These are phyloP conservation scores for Boletus coccyginus DNA, from an alignment of 768 basidiomycete genomes.

Conservation along the genomic window DNA sequence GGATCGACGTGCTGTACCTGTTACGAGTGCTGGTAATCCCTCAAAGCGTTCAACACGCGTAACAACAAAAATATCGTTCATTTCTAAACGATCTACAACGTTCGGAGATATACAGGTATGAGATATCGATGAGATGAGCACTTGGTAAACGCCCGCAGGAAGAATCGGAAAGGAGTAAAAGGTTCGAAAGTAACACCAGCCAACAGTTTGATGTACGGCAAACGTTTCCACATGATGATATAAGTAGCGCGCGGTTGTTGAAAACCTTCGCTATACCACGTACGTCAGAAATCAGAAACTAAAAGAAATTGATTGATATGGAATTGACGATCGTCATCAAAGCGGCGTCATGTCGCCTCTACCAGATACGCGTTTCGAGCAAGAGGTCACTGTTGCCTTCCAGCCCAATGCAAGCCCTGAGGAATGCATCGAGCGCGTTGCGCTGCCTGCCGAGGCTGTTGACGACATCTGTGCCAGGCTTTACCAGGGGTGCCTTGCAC, in stretches of 20 bases:
- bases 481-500: slow-evolving; percentile 98
- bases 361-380: slow-evolving; percentile 88
- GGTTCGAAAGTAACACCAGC: background rate
- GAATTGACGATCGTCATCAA: background rate
- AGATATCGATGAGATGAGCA: background rate
- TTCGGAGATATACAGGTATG: background rate
- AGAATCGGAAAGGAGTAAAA: background rate
- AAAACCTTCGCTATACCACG: slow-evolving; percentile 9
- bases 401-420: slow-evolving; percentile 91
- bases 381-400: slow-evolving; percentile 83
- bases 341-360: slow-evolving; percentile 23
- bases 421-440: slow-evolving; percentile 88
- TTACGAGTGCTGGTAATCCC: no score
- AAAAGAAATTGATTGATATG: background rate
- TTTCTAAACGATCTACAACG: slow-evolving; percentile 1
- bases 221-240: background rate
- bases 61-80: slow-evolving; percentile 1
- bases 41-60: background rate
- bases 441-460: slow-evolving; percentile 95
- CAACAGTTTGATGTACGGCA: slow-evolving; percentile 18
- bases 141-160: background rate
- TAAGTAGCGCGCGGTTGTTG: slow-evolving; percentile 15
- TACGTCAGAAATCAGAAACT: background rate
- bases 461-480: slow-evolving; percentile 89
- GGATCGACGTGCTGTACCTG: no score